phyloP scores from a whole-genome alignment of 2,329 filamentous ascomycete species.

The Clarireedia paspali region DNA sequence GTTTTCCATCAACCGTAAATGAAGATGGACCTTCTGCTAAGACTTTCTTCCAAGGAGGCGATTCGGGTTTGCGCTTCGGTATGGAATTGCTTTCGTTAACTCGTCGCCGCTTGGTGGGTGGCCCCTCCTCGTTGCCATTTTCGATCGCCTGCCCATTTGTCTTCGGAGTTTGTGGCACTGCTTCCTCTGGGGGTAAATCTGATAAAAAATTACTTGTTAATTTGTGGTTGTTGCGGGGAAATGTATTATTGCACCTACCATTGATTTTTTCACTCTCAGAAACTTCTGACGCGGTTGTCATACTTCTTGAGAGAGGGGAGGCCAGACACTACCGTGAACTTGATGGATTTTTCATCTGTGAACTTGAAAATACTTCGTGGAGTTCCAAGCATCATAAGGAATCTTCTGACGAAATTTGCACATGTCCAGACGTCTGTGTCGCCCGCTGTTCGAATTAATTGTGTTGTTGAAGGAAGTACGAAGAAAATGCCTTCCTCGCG shows the following conservation, averaged over 20 bases:
- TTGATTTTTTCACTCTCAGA: conserved; percentile 25
- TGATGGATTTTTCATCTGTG: conserved; percentile 51
- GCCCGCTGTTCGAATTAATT: conserved; percentile 15
- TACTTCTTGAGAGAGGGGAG: conserved; percentile 24
- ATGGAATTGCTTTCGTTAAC: conserved; percentile 41
- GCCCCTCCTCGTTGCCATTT: conserved; percentile 34
- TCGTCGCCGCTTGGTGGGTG: conserved; percentile 59
- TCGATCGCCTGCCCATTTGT: conserved; percentile 27
- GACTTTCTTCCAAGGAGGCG: conserved; percentile 89
- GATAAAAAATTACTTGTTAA: conserved; percentile 11
- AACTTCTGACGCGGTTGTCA: conserved; percentile 30
- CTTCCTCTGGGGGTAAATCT: conserved; percentile 20
- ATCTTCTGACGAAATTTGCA: conserved; percentile 42
- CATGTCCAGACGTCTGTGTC: conserved; percentile 45
- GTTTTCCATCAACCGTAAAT: conserved; percentile 65
- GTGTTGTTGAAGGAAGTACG: conserved; percentile 6
- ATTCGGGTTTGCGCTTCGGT: conserved; percentile 48
- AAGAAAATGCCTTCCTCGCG: conserved; percentile 8
- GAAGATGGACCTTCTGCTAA: conserved; percentile 81
- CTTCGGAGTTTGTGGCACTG: conserved; percentile 18
- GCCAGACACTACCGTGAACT: conserved; percentile 40
- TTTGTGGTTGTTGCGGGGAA: background rate
- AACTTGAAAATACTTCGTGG: conserved; percentile 45
- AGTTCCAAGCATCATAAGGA: conserved; percentile 41
- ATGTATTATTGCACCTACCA: conserved; percentile 16